These are phyloP conservation scores for Penicillium manginii DNA, from an alignment of 495 filamentous ascomycete species.

Conservation along the genomic window DNA sequence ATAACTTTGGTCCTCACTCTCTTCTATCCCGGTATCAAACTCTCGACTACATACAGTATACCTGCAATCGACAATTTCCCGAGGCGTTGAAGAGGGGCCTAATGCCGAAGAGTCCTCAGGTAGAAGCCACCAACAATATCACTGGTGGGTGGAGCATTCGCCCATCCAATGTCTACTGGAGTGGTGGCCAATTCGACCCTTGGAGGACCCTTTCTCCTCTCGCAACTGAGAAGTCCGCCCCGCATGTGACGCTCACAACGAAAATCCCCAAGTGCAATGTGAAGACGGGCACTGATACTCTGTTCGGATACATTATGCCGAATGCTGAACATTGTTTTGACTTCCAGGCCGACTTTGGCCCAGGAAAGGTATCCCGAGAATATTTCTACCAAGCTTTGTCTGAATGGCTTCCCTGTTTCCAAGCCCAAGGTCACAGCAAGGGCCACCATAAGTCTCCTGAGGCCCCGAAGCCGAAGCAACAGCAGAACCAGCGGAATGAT, in stretches of 20 bases:
- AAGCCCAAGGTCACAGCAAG: background rate
- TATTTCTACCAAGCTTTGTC: slow-evolving; percentile 46
- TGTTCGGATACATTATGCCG: slow-evolving; percentile 57
- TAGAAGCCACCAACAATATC: slow-evolving; percentile 41
- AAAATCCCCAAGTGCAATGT: slow-evolving; percentile 53
- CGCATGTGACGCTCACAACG: slow-evolving; percentile 38
- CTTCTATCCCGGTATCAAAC: slow-evolving; percentile 57
- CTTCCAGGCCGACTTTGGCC: slow-evolving; percentile 36
- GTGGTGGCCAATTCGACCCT: slow-evolving; percentile 60
- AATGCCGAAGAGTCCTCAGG: slow-evolving; percentile 45
- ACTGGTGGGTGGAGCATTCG: slow-evolving; percentile 61
- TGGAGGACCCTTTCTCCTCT: slow-evolving; percentile 59
- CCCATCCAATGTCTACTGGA: slow-evolving; percentile 61
- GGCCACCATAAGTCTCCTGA: background rate
- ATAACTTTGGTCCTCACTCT: slow-evolving; percentile 52
- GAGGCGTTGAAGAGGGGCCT: slow-evolving; percentile 46
- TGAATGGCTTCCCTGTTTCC: slow-evolving; percentile 55
- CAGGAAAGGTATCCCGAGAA: slow-evolving; percentile 34
- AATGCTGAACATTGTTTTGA: slow-evolving; percentile 59
- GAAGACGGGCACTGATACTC: slow-evolving; percentile 31
- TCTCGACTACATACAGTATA: slow-evolving; percentile 51
- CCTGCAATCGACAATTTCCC: slow-evolving; percentile 59
- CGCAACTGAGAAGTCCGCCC: slow-evolving; percentile 47
- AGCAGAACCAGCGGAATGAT: background rate
- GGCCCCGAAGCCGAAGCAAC: background rate